These are phyloP conservation scores for Xylaria sp. DNA, from an alignment of 495 filamentous ascomycete species.

Conservation along the genomic window DNA sequence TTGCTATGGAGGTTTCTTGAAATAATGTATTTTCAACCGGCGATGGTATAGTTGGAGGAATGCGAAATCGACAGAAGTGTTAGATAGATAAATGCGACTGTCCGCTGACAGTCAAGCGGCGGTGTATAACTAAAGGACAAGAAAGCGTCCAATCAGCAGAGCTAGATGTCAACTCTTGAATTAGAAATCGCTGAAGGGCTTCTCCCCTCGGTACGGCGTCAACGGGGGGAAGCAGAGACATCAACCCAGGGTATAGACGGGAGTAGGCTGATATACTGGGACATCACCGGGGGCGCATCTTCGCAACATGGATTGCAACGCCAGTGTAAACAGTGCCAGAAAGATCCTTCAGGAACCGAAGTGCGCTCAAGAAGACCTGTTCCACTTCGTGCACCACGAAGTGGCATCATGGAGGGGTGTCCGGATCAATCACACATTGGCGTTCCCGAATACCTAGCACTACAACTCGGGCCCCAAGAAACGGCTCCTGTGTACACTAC, in stretches of 20 bases:
- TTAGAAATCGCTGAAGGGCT: not conserved
- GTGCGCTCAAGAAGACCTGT: constrained; percentile 7
- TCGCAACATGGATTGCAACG: constrained; percentile 19
- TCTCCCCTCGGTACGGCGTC: not conserved
- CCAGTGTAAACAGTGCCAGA: constrained; percentile 18
- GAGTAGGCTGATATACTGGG: constrained; percentile 27
- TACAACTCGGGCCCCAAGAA: not conserved
- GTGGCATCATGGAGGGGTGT: constrained; percentile 22
- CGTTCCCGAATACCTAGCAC: constrained; percentile 14
- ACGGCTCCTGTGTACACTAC: not conserved
- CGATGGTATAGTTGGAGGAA: not conserved
- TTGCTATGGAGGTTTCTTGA: constrained; percentile 3
- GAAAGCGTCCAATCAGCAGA: constrained; percentile 20
- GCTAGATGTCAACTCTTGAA: not conserved
- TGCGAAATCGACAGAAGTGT: not conserved
- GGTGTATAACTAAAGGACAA: constrained; percentile 19
- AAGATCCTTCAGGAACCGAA: constrained; percentile 22
- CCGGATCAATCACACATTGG: constrained; percentile 11
- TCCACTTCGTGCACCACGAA: constrained; percentile 3
- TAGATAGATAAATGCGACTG: constrained; percentile 20
- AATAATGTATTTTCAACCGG: constrained; percentile 5
- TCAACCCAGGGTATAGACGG: constrained; percentile 21
- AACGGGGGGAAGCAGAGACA: not conserved
- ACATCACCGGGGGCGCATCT: constrained; percentile 9
- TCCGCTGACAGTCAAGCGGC: constrained; percentile 34